Conservation (phyloP, 2,329 filamentous ascomycete genomes). For the Penicillium sp. region DNA sequence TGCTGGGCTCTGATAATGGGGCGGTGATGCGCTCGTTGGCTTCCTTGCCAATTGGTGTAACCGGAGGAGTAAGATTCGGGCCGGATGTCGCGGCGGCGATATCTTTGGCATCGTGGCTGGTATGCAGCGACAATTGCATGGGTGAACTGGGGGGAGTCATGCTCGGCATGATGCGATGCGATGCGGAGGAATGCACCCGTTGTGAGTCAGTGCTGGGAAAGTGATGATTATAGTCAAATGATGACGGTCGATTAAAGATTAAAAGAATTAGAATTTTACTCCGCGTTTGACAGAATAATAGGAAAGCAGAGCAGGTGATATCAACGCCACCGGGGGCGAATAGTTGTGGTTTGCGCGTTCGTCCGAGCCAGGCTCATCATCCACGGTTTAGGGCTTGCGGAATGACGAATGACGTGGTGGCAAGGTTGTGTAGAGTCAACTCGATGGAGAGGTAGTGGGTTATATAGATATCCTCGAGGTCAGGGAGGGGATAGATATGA, state of each 20-base stretch:
- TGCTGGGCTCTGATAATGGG: not conserved
- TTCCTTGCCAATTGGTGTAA: conserved; percentile 37
- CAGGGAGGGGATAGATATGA: not conserved
- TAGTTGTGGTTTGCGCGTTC: conserved; percentile 7
- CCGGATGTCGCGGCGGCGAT: conserved; percentile 13
- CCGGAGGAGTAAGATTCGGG: conserved; percentile 39
- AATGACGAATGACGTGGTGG: conserved; percentile 26
- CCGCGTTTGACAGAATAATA: no score
- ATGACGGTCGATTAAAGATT: not conserved
- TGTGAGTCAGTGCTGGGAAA: not conserved
- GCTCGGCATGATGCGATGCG: not conserved
- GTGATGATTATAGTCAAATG: not conserved
- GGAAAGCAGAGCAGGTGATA: no score
- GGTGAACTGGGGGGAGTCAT: conserved; percentile 24
- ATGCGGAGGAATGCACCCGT: not conserved
- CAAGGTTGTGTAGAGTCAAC: not conserved
- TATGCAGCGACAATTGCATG: conserved; percentile 34
- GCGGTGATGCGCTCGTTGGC: conserved; percentile 5
- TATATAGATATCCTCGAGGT: not conserved
- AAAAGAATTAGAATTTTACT: no score
- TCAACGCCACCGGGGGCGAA: conserved; percentile 22
- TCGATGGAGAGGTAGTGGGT: not conserved
- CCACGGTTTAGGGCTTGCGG: conserved; percentile 19
- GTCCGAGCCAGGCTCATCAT: conserved; percentile 12
- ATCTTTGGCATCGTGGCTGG: conserved; percentile 18